These are phyloP conservation scores for Fagopyrum homotropicum DNA, from an alignment of 148 eudicot species.

Conservation along the genomic window DNA sequence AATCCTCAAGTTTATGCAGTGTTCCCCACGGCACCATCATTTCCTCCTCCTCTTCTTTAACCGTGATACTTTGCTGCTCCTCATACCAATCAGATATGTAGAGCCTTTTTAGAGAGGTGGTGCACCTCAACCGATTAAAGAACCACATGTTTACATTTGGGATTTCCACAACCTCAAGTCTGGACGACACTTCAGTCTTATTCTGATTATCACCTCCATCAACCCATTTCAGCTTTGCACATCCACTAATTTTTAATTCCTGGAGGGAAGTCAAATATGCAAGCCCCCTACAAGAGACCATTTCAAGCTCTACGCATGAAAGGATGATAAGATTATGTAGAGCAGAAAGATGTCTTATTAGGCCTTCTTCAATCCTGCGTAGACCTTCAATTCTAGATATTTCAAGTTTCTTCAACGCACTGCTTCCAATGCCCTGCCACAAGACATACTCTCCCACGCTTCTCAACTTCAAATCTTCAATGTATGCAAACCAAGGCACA, in stretches of 20 bases:
- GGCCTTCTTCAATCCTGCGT: too few species aligned
- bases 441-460: not conserved
- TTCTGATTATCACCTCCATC: too few species aligned
- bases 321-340: too few species aligned
- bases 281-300: not conserved
- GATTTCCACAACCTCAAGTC: not conserved
- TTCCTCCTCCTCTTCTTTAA: not conserved
- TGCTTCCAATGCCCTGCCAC: not conserved
- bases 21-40: not conserved
- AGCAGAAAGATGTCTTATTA: too few species aligned
- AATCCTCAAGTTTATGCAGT: too few species aligned
- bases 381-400: not conserved
- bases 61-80: not conserved
- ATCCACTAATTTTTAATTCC: too few species aligned
- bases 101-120: not conserved
- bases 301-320: not conserved
- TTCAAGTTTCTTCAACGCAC: not conserved
- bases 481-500: not conserved
- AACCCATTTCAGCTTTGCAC: too few species aligned
- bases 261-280: not conserved
- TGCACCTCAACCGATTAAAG: not conserved
- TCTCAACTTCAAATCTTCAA: not conserved
- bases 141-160: not conserved
- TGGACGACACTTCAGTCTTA: not conserved
- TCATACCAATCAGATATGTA: not conserved